Base-by-base conservation (phyloP, 306 rosid genomes). In the Prosopis cineraria region DNA sequence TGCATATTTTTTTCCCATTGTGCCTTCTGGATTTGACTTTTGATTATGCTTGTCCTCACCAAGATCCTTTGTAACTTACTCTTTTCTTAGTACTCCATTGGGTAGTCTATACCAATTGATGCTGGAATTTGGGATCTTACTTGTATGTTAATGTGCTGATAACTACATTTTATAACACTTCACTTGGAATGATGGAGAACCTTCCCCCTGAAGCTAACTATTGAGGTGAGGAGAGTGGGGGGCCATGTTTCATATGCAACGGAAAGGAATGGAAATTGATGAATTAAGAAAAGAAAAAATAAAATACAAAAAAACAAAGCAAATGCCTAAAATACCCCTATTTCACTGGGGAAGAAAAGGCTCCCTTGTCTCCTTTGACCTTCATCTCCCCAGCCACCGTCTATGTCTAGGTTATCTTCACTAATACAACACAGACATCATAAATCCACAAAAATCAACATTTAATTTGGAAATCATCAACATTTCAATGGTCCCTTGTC, bases 1-100 rank as follows among this genome's bases (percentile, higher is more conserved):
- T 78, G 65, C 69, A 47, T 48, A n/a, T 37, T 67, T 48, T 74
- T 56, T 77, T 66, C 3, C 14, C 19, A 20, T 65, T 14, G 24
- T 47, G 73, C 41, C 12, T 53, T 39, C 33, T 67, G 45, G 74
- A 75, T 52, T 6, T 43, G 25, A 44, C 22, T 50, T 71, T 70
- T 52, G 58, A 56, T 29, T 27, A 67, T 44, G 85, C 67, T 30
- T 37, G 9, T 70, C 17, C 24, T 70, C 37, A 41, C 27, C 31
- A 44, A 34, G 45, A 34, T 68, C 20, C 24, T 53, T 53, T 30
- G 48, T 11, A 36, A 52, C 63, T 56, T 10, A n/a, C 47, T 59
- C 13, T 34, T 43, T 34, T 68, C 24, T 62, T 31, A 47, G 9
- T 47, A 47, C 55, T 47, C 55, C 55, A 17, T 47, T 47, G 55